Base-by-base conservation (phyloP, 768 basidiomycete species). In the Termitomyces sp. region DNA sequence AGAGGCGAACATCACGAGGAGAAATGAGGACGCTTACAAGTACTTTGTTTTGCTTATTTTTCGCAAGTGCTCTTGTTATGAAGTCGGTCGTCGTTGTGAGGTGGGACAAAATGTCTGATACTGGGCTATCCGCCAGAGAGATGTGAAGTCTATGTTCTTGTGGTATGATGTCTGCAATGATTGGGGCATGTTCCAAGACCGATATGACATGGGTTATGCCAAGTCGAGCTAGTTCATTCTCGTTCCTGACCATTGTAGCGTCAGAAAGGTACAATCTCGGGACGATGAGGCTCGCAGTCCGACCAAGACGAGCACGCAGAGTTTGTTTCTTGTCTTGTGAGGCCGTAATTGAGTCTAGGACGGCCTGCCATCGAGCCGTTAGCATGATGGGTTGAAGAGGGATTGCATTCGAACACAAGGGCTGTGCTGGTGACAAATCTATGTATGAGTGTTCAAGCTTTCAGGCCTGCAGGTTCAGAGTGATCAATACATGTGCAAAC, bases 171-270 rank as follows among this genome's bases (percentile, higher is more conserved):
- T 72, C 69, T 6, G 81, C 81, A 57, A 84, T 70, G 12, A 64
- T 67, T 9, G 81, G 80, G 20, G 71, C 71, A 36, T 71, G 61
- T 56, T 90, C 87, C 47, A 90, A 60, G 33, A 86, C 78, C 26
- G 85, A 87, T 28, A 92, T 69, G 59, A 92, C 73, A 71, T 92
- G 90, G 0, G 90, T 92, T 61, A 90, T 81, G 13, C 86, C 86
- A 6, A 89, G 78, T 22, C 70, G 70, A 12, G 62, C 57, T n/a
- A 90, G 73, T 56, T 77, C 75, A 4, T 75, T 73, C 12, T 67
- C 68, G 64, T 83, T 70, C 26, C 68, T 68, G n/a, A 86, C 88
- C 10, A 82, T 83, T 62, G 70, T 71, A 50, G 79, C 78, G 62
- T 85, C 85, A 2, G 87, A 82, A 53, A 91, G 81, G 65, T 85